Evolutionary conservation across 2,329 filamentous ascomycete genomes (phyloP).

Genomic region (Westerdykella sp.): DNA sequence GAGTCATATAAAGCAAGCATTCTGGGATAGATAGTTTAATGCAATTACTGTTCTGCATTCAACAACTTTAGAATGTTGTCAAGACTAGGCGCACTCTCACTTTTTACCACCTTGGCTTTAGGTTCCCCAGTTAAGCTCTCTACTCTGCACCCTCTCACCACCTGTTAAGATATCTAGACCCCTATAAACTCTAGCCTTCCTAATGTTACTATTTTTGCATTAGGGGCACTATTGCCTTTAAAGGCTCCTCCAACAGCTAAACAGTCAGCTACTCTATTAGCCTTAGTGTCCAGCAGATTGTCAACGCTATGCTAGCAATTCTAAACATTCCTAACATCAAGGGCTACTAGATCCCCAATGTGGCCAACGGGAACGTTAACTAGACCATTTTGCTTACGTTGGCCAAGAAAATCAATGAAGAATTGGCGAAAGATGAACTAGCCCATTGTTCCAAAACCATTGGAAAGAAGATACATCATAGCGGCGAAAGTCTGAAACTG

Average conservation of each 20-base stretch:
- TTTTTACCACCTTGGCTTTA: too few relatives aligned
- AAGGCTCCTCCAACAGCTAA: slow-evolving; percentile 44
- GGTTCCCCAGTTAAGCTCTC: too few relatives aligned
- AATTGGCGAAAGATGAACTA: slow-evolving; percentile 40
- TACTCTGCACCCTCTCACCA: slow-evolving; percentile 16
- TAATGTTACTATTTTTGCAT: slow-evolving; percentile 53
- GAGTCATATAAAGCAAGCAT: too few relatives aligned
- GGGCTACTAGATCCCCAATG: slow-evolving; percentile 41
- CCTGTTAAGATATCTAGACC: slow-evolving; percentile 27
- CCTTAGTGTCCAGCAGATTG: slow-evolving; percentile 47
- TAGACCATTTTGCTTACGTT: slow-evolving; percentile 46
- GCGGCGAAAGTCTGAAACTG: too few relatives aligned
- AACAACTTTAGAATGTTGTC: too few relatives aligned
- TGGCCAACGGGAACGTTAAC: slow-evolving; percentile 39
- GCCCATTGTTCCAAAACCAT: too few relatives aligned
- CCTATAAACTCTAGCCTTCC: slow-evolving; percentile 44
- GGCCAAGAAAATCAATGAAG: slow-evolving; percentile 44
- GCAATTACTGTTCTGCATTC: too few relatives aligned
- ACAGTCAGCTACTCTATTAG: slow-evolving; percentile 52
- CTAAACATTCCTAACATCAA: slow-evolving; percentile 50
- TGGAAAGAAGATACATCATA: too few relatives aligned
- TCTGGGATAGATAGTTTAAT: too few relatives aligned
- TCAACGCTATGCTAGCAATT: slow-evolving; percentile 52
- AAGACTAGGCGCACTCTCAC: too few relatives aligned
- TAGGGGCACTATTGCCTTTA: slow-evolving; percentile 55